Evolutionary conservation across 2,329 filamentous ascomycete genomes (phyloP), one percentile per base, ranked within the genome.

Genomic region (Pyrenophora seminiperda): DNA sequence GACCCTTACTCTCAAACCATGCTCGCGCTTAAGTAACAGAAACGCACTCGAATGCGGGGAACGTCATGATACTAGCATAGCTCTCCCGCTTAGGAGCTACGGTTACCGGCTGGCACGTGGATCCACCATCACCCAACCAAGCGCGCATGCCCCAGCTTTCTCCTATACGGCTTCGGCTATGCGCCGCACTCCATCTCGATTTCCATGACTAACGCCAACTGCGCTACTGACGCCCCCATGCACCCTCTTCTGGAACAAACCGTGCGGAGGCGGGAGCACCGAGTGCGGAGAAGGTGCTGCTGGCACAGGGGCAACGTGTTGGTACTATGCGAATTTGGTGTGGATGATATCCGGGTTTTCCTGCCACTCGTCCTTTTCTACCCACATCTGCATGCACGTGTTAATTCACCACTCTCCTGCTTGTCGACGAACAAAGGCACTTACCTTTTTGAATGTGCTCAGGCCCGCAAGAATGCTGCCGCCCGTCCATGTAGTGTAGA

Each of bases 261-360:
- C 11, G 50, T 71, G 69, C 54, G 62, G 67, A 68, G 67, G 65
- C 67, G 67, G 66, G 59, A 63, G 47, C 41, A 53, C 22, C 57
- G 54, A 56, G 40, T 63, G 60, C 63, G 66, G 65, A 62, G 61
- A 61, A 59, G 36, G 44, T 43, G n/a, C 30, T 47, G 41, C 27
- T 47, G 58, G 59, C 56, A 60, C 51, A 57, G 54, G 24, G 54
- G 58, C 54, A 74, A 81, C 56, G 36, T 53, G 53, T 33, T 32
- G 30, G 31, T 46, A 44, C 43, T 46, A 97, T 67, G 91, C 92
- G 75, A 97, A 96, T 77, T 96, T 97, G 70, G 91, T 94, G 77
- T 97, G 93, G 71, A 99, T 97, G 67, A 99, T 94, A 71, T 99
- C 93, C 14, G 94, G 94, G 72, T 99, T 96, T 82, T 99, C 94